phyloP scores from a whole-genome alignment of 257 asterid species.

The Solanum appendiculatum region DNA sequence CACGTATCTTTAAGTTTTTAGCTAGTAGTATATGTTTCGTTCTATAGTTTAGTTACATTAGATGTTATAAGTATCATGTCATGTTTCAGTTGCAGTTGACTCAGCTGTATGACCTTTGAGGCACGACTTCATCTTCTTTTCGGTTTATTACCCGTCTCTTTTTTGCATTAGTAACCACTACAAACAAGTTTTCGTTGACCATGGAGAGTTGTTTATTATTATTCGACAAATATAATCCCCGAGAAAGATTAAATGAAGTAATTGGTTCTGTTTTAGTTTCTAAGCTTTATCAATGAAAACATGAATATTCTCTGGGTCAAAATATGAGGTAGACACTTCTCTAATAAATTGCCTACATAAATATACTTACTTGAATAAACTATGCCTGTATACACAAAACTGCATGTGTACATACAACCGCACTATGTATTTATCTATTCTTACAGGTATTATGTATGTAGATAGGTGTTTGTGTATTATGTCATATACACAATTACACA shows the following conservation, averaged over 20 bases:
- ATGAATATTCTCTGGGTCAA: not conserved
- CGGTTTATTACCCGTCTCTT: not conserved
- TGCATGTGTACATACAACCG: not conserved
- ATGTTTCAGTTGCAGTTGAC: not conserved
- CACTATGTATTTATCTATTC: not conserved
- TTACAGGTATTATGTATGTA: not conserved
- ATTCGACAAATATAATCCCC: not conserved
- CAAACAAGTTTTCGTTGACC: not conserved
- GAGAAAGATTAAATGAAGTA: not conserved
- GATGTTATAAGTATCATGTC: not conserved
- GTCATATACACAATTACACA: not conserved
- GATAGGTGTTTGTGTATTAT: not conserved
- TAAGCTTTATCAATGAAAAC: not conserved
- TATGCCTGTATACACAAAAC: not conserved
- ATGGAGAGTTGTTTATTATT: not conserved
- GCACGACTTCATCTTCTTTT: not conserved
- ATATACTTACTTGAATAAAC: not conserved
- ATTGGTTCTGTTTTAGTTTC: not conserved
- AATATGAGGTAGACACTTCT: not conserved
- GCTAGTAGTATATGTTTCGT: not conserved
- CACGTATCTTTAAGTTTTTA: not conserved
- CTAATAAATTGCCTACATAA: not conserved
- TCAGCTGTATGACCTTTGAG: not conserved
- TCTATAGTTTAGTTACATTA: not conserved
- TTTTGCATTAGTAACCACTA: not conserved